phyloP scores from a whole-genome alignment of 73 alveolate genomes.

The Stentor roeselii region DNA sequence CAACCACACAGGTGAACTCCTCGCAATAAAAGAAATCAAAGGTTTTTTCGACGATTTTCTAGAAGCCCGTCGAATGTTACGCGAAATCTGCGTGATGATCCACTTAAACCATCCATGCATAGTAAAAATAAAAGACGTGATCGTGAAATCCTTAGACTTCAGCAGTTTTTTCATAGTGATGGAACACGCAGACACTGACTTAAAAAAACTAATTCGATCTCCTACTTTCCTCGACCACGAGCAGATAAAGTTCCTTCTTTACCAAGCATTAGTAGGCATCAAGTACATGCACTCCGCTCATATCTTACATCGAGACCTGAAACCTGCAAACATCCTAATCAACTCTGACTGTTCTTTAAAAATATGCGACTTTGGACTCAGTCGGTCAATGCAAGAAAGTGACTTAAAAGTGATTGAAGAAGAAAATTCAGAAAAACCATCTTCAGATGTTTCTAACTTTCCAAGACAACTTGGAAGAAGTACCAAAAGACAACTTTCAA shows the following conservation, averaged over 20 bases:
- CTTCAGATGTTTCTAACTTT: background rate
- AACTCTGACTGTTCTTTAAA: conserved; percentile 85
- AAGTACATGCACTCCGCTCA: conserved; percentile 84
- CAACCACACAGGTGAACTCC: conserved; percentile 35
- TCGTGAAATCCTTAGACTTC: conserved; percentile 66
- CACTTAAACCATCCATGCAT: conserved; percentile 67
- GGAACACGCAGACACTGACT: conserved; percentile 75
- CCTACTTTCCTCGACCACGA: conserved; percentile 61
- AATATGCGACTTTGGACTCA: conserved; percentile 94
- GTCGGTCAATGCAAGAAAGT: conserved; percentile 36
- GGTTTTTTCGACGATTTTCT: conserved; percentile 76
- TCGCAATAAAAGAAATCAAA: conserved; percentile 26
- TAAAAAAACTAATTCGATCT: conserved; percentile 69
- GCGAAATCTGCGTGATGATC: conserved; percentile 73
- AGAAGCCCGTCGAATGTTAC: conserved; percentile 79
- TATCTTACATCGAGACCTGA: conserved; percentile 90
- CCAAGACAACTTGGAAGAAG: background rate
- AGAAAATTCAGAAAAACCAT: background rate
- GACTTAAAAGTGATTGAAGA: conserved; percentile 3
- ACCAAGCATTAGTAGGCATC: conserved; percentile 77
- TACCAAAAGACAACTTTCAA: conserved; percentile 73
- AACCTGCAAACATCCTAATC: conserved; percentile 91
- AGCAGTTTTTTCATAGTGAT: conserved; percentile 70
- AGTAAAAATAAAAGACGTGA: conserved; percentile 53
- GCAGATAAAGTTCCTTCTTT: conserved; percentile 70